phyloP scores from a whole-genome alignment of 2,329 filamentous ascomycete species.

The Monosporascus sp. region DNA sequence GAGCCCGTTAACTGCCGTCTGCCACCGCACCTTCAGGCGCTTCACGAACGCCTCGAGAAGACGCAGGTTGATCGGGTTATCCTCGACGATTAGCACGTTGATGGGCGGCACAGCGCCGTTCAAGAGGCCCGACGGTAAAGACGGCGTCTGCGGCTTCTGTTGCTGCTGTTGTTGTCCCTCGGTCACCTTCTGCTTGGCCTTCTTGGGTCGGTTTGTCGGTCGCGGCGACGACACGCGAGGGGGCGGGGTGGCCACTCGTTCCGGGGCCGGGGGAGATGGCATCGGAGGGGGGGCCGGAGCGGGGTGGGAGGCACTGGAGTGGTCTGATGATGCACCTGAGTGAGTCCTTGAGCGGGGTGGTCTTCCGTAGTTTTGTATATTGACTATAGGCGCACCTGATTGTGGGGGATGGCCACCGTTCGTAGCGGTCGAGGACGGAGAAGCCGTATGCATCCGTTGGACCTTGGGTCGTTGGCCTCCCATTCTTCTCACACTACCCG shows the following conservation, averaged over 20 bases:
- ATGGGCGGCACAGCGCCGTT: slow-evolving; percentile 88
- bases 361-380: slow-evolving; percentile 36
- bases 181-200: slow-evolving; percentile 42
- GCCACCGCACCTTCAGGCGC: slow-evolving; percentile 89
- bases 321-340: slow-evolving; percentile 52
- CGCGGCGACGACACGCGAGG: slow-evolving; percentile 45
- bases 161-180: slow-evolving; percentile 32
- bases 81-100: slow-evolving; percentile 95
- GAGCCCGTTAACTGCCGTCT: slow-evolving; percentile 91
- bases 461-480: slow-evolving; percentile 43
- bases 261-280: slow-evolving; percentile 45
- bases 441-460: slow-evolving; percentile 70
- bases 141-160: slow-evolving; percentile 25
- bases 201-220: slow-evolving; percentile 41
- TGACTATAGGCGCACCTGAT: slow-evolving; percentile 27
- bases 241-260: slow-evolving; percentile 52
- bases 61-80: slow-evolving; percentile 96
- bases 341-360: slow-evolving; percentile 51
- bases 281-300: slow-evolving; percentile 46
- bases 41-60: slow-evolving; percentile 95
- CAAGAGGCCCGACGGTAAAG: slow-evolving; percentile 59
- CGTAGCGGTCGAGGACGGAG: slow-evolving; percentile 58
- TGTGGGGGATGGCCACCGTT: slow-evolving; percentile 36
- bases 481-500: slow-evolving; percentile 55
- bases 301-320: slow-evolving; percentile 35